Evolutionary conservation across 345 rosid species (phyloP).

Genomic region (Pugionium cornutum): DNA sequence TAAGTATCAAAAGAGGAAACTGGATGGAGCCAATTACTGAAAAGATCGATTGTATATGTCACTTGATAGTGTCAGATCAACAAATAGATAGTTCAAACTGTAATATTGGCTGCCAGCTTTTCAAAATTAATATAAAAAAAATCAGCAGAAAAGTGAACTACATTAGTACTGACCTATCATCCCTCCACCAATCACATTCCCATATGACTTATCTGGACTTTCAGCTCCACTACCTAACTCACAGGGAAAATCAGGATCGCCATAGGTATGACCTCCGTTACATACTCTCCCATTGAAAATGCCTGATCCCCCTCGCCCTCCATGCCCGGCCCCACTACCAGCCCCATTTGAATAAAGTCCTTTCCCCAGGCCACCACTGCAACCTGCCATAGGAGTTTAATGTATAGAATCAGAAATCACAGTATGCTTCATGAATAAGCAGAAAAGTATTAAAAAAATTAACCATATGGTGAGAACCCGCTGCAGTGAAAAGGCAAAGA

Average conservation of each 20-base stretch:
- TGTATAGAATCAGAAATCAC: conserved; percentile 26
- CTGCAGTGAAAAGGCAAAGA: conserved; percentile 25
- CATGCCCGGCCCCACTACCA: conserved; percentile 99
- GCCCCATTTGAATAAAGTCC: conserved; percentile 86
- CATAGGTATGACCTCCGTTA: conserved; percentile 80
- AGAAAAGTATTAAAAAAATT: not conserved
- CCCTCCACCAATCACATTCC: conserved; percentile 83
- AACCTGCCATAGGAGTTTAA: conserved; percentile 55
- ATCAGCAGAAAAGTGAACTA: conserved; percentile 13
- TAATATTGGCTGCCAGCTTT: conserved; percentile 14
- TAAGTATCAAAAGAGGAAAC: conserved; percentile 76
- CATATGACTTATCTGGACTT: conserved; percentile 69
- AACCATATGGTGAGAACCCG: not conserved
- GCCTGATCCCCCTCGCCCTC: conserved; percentile 95
- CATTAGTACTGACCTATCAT: conserved; percentile 68
- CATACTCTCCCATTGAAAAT: conserved; percentile 76
- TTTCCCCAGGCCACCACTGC: conserved; percentile 82
- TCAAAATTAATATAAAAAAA: not conserved
- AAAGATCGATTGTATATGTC: conserved; percentile 36
- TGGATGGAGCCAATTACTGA: conserved; percentile 84
- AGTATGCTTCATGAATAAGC: conserved; percentile 24
- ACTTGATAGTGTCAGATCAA: conserved; percentile 16
- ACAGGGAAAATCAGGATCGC: conserved; percentile 88
- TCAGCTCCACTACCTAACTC: conserved; percentile 96
- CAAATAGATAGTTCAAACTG: conserved; percentile 11